phyloP scores from a whole-genome alignment of 139 green algal genomes.

The Chlorella ohadii region DNA sequence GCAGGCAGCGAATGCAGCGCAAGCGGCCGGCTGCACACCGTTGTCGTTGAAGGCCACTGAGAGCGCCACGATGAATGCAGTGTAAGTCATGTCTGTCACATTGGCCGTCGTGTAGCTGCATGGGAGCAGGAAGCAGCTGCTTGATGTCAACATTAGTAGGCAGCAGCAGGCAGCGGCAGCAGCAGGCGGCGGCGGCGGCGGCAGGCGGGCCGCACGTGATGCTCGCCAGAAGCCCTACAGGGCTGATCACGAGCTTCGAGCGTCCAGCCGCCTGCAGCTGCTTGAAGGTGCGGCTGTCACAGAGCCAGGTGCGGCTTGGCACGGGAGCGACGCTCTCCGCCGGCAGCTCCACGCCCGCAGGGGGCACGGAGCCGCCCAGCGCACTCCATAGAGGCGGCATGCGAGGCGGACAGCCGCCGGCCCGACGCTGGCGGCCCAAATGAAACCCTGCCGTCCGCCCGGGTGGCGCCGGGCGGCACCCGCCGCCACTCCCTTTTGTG shows the following conservation, averaged over 20 bases:
- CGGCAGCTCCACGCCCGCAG: not conserved
- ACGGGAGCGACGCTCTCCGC: not conserved
- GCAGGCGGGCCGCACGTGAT: not conserved
- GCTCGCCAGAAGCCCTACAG: no score
- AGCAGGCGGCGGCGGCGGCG: not conserved
- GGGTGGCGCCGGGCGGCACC: no score
- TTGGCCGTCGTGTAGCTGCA: not conserved
- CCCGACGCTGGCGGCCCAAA: no score
- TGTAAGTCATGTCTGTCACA: conserved; percentile 31
- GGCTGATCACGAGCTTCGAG: no score
- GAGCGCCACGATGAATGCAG: conserved; percentile 29
- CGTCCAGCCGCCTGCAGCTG: not conserved
- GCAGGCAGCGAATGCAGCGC: no score
- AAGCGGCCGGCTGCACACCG: no score
- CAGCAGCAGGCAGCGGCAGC: not conserved
- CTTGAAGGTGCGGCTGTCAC: not conserved
- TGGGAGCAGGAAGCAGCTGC: not conserved
- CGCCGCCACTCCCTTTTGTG: no score
- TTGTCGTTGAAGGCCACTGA: conserved; percentile 35
- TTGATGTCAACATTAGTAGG: no score
- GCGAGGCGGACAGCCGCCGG: no score
- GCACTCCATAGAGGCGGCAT: no score
- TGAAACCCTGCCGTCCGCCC: no score
- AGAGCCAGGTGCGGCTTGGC: not conserved
- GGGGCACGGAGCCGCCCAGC: no score